Conservation (phyloP, 2,329 filamentous ascomycete species). For the Truncatella angustata region DNA sequence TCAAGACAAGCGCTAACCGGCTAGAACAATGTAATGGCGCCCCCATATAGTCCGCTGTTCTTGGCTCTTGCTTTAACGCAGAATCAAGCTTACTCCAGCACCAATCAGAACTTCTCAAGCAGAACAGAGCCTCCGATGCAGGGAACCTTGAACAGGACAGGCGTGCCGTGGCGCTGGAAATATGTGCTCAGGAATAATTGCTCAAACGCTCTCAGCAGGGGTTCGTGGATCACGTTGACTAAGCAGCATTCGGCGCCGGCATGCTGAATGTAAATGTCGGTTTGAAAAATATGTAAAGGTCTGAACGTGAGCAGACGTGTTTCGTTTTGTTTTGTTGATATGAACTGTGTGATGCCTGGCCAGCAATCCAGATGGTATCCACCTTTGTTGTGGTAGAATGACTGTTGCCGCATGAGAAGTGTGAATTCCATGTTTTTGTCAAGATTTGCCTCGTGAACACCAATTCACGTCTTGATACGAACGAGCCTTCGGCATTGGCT, state of each 20-base stretch:
- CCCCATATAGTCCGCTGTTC: not conserved
- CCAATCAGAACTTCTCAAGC: not conserved
- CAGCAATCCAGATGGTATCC: too few species aligned
- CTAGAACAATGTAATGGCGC: too few species aligned
- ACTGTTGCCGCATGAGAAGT: too few species aligned
- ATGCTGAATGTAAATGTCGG: not conserved
- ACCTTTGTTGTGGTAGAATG: too few species aligned
- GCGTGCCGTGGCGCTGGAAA: not conserved
- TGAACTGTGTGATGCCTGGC: too few species aligned
- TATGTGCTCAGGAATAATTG: constrained; percentile 1
- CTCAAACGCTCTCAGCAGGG: constrained; percentile 8
- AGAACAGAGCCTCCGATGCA: not conserved
- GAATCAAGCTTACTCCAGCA: constrained; percentile 3
- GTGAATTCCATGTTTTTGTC: too few species aligned
- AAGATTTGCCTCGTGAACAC: too few species aligned
- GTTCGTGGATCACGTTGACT: not conserved
- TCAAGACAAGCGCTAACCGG: too few species aligned
- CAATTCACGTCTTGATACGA: too few species aligned
- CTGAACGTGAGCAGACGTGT: not conserved
- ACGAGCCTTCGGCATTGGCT: too few species aligned
- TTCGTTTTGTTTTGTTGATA: not conserved
- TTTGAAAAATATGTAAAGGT: not conserved
- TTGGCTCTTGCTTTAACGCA: not conserved
- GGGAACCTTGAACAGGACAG: not conserved
- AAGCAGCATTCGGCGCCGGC: not conserved